Base-by-base conservation (phyloP, 2,329 filamentous ascomycete genomes). In the Xylaria sp. region DNA sequence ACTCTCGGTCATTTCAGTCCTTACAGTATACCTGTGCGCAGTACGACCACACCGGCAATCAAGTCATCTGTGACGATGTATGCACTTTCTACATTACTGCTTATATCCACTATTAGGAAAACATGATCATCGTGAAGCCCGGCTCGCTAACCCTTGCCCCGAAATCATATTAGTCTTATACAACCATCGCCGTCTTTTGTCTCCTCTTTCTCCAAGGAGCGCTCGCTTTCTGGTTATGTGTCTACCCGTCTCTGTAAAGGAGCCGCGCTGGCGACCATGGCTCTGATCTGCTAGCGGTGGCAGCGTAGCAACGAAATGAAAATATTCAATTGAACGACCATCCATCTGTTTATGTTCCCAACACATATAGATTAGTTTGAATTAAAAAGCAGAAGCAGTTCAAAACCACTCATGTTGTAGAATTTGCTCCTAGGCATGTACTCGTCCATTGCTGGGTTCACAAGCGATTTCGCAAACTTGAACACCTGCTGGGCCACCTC, bases 101-200 rank as follows among this genome's bases (percentile, higher is more conserved):
- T 71, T 72, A 69, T 76, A 72, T 73, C 66, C 72, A 71, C 71
- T 76, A 72, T 71, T 73, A 74, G 65, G 71, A 74, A 74, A 74
- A 72, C 74, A 74, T 77, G 65, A 71, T 69, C 51, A 61, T 76
- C 75, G 64, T 74, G 58, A 76, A 73, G 67, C 70, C 74, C 65
- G 56, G 71, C 69, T 72, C 66, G 66, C 71, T 68, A 72, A 68
- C 70, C 69, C 68, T 71, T 72, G 69, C 68, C 71, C 65, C 63
- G 53, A 59, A 67, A 67, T 69, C 70, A 63, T 66, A 71, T 70
- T 73, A 73, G 69, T 73, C 72, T 75, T 77, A 74, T 72, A 76
- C 74, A 69, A 71, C 54, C 28, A 59, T 53, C 40, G 9, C 48
- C 63, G 26, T 53, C 59, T 33, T 28, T 40, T 40, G 13, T 38